Evolutionary conservation across 495 filamentous ascomycete genomes (phyloP).

Genomic region (Polyplosphaeria fusca): DNA sequence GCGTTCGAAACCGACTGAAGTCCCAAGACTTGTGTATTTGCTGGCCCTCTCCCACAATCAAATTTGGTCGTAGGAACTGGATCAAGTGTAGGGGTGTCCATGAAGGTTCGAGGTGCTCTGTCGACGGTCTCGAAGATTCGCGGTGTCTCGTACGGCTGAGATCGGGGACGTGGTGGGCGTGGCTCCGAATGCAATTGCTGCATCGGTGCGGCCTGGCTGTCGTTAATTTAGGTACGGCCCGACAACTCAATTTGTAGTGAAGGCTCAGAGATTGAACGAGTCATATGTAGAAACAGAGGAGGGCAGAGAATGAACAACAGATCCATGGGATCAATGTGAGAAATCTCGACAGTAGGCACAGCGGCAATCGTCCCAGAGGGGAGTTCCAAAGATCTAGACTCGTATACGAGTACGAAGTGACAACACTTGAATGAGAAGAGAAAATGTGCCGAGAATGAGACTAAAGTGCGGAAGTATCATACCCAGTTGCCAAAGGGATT

Average conservation of each 20-base stretch:
- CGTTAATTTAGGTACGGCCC: slow-evolving; percentile 19
- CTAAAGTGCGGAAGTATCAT: slow-evolving; percentile 13
- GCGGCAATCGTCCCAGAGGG: not conserved
- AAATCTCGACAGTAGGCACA: not conserved
- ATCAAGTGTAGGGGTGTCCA: not conserved
- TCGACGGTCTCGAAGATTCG: not conserved
- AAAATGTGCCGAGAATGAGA: too few species aligned
- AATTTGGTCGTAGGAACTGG: too few species aligned
- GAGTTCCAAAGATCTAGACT: too few species aligned
- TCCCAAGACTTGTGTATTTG: too few species aligned
- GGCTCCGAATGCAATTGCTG: not conserved
- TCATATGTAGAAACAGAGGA: not conserved
- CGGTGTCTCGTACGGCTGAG: slow-evolving; percentile 11
- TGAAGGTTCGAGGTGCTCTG: not conserved
- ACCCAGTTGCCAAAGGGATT: slow-evolving; percentile 18
- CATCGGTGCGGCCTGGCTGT: not conserved
- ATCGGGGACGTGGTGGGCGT: slow-evolving; percentile 1
- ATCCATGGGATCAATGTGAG: not conserved
- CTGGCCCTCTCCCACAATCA: too few species aligned
- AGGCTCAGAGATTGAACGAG: not conserved
- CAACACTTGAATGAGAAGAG: not conserved
- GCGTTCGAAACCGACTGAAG: too few species aligned
- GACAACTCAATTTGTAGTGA: not conserved
- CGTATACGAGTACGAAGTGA: too few species aligned
- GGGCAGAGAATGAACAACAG: not conserved